These are phyloP conservation scores for Aspergillus carbonarius DNA, from an alignment of 2,329 filamentous ascomycete genomes.

Conservation along the genomic window DNA sequence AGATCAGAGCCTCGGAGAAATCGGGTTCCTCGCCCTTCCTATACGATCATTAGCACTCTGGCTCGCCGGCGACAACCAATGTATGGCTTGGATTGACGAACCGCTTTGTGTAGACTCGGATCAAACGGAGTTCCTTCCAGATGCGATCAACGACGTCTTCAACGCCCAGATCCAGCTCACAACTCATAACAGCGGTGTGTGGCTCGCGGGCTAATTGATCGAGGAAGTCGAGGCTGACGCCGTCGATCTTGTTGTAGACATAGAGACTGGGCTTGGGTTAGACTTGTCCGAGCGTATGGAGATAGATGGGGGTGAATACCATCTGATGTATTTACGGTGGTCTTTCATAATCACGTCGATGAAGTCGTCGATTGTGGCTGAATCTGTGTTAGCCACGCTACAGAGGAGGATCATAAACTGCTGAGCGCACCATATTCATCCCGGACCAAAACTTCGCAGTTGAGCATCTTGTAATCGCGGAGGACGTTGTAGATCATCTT, in stretches of 20 bases:
- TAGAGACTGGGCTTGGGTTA: slow-evolving; percentile 63
- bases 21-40: slow-evolving; percentile 87
- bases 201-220: slow-evolving; percentile 90
- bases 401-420: not conserved
- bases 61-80: not conserved
- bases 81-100: slow-evolving; percentile 22
- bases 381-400: slow-evolving; percentile 4
- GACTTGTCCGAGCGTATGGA: not conserved
- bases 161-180: slow-evolving; percentile 90
- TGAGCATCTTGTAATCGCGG: slow-evolving; percentile 97
- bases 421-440: slow-evolving; percentile 70
- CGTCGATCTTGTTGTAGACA: slow-evolving; percentile 99
- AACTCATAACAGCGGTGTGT: slow-evolving; percentile 94
- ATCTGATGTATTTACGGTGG: slow-evolving; percentile 93
- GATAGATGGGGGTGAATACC: slow-evolving; percentile 37
- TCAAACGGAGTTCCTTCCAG: slow-evolving; percentile 88
- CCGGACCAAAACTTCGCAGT: slow-evolving; percentile 91
- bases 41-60: slow-evolving; percentile 13
- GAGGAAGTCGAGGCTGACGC: slow-evolving; percentile 87
- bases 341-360: slow-evolving; percentile 99
- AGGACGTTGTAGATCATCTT: slow-evolving; percentile 98
- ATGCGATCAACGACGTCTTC: slow-evolving; percentile 91
- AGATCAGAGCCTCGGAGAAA: slow-evolving; percentile 89
- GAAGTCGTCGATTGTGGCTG: slow-evolving; percentile 92
- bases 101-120: slow-evolving; percentile 91